Base-by-base conservation (phyloP, 2,329 filamentous ascomycete genomes). In the Pleoardoris graminearum region DNA sequence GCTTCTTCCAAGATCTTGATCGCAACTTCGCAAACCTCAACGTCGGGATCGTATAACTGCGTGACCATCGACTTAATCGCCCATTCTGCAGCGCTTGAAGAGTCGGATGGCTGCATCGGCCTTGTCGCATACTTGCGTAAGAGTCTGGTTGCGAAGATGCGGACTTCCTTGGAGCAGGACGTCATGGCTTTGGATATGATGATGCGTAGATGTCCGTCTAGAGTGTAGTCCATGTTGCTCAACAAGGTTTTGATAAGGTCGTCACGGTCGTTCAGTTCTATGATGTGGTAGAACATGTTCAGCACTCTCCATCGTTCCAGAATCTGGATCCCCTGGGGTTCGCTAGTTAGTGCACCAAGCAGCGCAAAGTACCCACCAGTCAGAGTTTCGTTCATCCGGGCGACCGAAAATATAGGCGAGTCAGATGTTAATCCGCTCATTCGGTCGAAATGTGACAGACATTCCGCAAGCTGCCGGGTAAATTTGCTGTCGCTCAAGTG, bases 281-380 rank as follows among this genome's bases (percentile, higher is more conserved):
- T 84, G 55, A 99, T 96, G 73, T 97, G 94, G 70, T 99, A 99
- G 81, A 97, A 95, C 91, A 99, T 99, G 74, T 97, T 97, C 76
- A 97, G 92, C 82, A 99, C 95, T 63, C 91, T 90, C 93, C 94
- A 97, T 63, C 91, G 82, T 71, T 97, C 93, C 68, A 99, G 84
- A 76, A 99, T 93, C 55, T 88, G 85, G 21, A 97, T 80, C 0
- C 94, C 94, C 62, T 88, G 90, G 0, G 83, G 77, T 65, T 96
- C 91, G 48, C 87, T 87, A 63, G 89, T 97, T 52, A 99, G 76
- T 10, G 90, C 86, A 7, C 94, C 95, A 1, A 99, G 78, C 79
- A 99, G 90, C 12, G 91, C 85, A 71, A 99, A 96, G 72, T 99
- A 99, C 10, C 95, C 95, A 14, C 89, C 87, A 56, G 90, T 94